Conservation (phyloP, 2,329 filamentous ascomycete genomes). For the Cytospora mali region DNA sequence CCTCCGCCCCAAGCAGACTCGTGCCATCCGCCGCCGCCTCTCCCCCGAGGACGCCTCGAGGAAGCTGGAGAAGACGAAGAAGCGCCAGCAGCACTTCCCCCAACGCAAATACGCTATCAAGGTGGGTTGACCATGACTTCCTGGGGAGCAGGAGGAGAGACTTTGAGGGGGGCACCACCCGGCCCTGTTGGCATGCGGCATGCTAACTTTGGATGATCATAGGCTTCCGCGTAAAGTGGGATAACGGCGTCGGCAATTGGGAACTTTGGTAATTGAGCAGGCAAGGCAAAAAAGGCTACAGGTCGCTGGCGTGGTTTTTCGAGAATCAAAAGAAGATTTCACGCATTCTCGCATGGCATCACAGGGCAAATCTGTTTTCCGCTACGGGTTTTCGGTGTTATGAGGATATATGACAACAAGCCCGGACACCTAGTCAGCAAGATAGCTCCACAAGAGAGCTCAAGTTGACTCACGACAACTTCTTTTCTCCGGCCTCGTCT, state of each 20-base stretch:
- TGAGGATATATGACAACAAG: slow-evolving; percentile 29
- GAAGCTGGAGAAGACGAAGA: slow-evolving; percentile 92
- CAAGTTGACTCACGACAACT: slow-evolving; percentile 27
- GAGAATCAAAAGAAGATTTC: slow-evolving; percentile 27
- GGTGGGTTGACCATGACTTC: slow-evolving; percentile 57
- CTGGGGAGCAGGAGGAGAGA: background rate
- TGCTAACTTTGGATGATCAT: slow-evolving; percentile 11
- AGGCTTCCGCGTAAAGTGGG: slow-evolving; percentile 29
- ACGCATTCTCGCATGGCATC: slow-evolving; percentile 29
- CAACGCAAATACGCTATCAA: slow-evolving; percentile 99
- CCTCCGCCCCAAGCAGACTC: slow-evolving; percentile 97
- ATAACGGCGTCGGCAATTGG: slow-evolving; percentile 26
- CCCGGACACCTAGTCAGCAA: slow-evolving; percentile 29
- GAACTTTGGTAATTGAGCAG: slow-evolving; percentile 29
- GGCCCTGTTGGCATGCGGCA: background rate
- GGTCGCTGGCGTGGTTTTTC: slow-evolving; percentile 29
- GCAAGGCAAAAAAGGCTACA: slow-evolving; percentile 28
- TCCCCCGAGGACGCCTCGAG: slow-evolving; percentile 86
- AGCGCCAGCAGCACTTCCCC: slow-evolving; percentile 94
- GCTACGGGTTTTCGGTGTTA: slow-evolving; percentile 30
- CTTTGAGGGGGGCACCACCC: no score
- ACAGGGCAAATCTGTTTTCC: slow-evolving; percentile 29
- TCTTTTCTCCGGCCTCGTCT: background rate
- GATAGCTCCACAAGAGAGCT: slow-evolving; percentile 30
- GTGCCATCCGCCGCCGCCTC: slow-evolving; percentile 94